Base-by-base conservation (phyloP, 176 grass and related monocot genomes). In the Triticum turgidum region DNA sequence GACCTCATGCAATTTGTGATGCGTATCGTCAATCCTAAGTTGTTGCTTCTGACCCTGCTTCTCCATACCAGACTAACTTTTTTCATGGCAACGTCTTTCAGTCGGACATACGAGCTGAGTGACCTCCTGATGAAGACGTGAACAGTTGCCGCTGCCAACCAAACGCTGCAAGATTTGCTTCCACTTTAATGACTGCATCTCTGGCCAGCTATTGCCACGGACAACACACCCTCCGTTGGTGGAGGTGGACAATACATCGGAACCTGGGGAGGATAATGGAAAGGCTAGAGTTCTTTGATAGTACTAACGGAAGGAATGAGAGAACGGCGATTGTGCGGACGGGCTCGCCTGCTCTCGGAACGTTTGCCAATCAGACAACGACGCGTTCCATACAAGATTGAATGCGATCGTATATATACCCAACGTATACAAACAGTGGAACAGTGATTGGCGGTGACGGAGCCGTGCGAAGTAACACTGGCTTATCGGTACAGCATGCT, bases 181-280 rank as follows among this genome's bases (percentile, higher is more conserved):
- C 83, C 44, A 61, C 70, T 51, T 86, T 34, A 4, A 70, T 35
- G 33, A 18, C 30, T 71, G 56, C 49, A 11, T 30, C 61, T 82
- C 21, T 21, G 27, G 10, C 20, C 5, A 5, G 10, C 9, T 7
- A 3, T n/a, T 68, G 4, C 11, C 47, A 6, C 47, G 38, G 80
- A 90, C 89, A 21, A 22, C 13, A 86, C 52, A 65, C 56, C 63
- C 49, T 21, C 45, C 61, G 22, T n/a, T 59, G 80, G 85, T 91
- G 81, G 67, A 76, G 42, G 41, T 65, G 18, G 37, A 51, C 83
- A 68, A 14, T 25, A 64, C 44, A 6, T 45, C 63, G 24, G 32
- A 84, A 80, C 27, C 66, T 44, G 34, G 33, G 71, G 22, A 70
- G 29, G 17, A 24, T 59, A 79, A 35, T 4, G 38, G 15, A 51